Conservation (phyloP, 441 rosid genomes). For the Caryocar brasiliense region DNA sequence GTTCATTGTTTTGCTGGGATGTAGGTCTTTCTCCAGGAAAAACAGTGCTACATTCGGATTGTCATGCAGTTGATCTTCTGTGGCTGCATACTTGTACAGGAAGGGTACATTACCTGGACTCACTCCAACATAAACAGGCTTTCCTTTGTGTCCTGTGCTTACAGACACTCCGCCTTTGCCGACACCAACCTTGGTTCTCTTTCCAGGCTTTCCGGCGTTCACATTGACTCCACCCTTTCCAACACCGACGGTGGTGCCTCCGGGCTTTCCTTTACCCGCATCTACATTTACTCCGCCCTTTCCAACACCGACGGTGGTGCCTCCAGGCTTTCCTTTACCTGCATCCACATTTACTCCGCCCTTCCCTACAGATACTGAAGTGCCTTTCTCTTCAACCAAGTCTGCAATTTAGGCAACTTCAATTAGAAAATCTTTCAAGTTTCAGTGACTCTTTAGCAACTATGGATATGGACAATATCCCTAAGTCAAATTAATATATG, state of each 20-base stretch:
- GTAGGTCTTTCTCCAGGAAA: constrained; percentile 63
- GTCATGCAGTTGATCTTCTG: constrained; percentile 46
- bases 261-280: constrained; percentile 5
- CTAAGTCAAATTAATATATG: not conserved
- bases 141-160: constrained; percentile 45
- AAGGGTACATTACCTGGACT: constrained; percentile 33
- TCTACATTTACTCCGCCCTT: constrained; percentile 13
- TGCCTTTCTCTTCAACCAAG: constrained; percentile 43
- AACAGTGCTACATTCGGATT: constrained; percentile 45
- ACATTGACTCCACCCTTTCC: constrained; percentile 33
- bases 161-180: constrained; percentile 68
- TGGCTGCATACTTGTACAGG: constrained; percentile 32
- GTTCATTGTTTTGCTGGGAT: constrained; percentile 36
- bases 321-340: constrained; percentile 31
- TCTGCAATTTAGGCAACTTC: constrained; percentile 22
- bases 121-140: constrained; percentile 45
- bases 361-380: constrained; percentile 41
- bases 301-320: constrained; percentile 26
- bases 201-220: constrained; percentile 31
- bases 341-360: constrained; percentile 40
- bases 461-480: too few species aligned
- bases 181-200: constrained; percentile 40
- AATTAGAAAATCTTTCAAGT: not conserved
- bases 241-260: constrained; percentile 32
- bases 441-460: too few species aligned